phyloP scores from a whole-genome alignment of 2,329 filamentous ascomycete species.

The Exutisphaerella laricina region DNA sequence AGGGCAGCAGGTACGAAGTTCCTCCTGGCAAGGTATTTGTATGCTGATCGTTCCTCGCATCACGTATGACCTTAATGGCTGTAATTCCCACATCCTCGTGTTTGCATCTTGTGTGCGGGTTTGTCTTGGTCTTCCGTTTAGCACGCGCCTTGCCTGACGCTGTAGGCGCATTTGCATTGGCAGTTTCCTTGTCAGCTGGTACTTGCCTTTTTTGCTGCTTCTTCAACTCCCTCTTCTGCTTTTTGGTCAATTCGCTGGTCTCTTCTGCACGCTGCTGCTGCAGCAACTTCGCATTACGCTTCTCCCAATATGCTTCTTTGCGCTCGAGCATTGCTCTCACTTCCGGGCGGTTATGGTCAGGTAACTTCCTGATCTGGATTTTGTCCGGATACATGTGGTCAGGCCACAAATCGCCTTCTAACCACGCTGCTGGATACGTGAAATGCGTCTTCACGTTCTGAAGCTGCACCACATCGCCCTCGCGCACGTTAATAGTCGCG shows the following conservation, averaged over 20 bases:
- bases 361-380: slow-evolving; percentile 44
- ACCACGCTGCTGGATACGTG: slow-evolving; percentile 45
- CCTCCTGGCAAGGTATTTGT: slow-evolving; percentile 37
- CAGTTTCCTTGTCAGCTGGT: not conserved
- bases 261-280: slow-evolving; percentile 11
- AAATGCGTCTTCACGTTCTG: slow-evolving; percentile 67
- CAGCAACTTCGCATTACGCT: slow-evolving; percentile 31
- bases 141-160: not conserved
- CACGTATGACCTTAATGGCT: slow-evolving; percentile 46
- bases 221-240: slow-evolving; percentile 36
- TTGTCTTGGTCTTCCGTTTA: slow-evolving; percentile 12
- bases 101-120: slow-evolving; percentile 36
- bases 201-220: slow-evolving; percentile 37
- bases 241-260: slow-evolving; percentile 8
- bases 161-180: not conserved
- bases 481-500: slow-evolving; percentile 51
- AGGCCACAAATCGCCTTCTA: slow-evolving; percentile 68
- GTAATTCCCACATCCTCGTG: slow-evolving; percentile 39
- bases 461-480: slow-evolving; percentile 60
- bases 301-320: slow-evolving; percentile 54
- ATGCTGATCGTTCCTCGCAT: slow-evolving; percentile 41
- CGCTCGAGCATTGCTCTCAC: slow-evolving; percentile 57
- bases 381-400: slow-evolving; percentile 51
- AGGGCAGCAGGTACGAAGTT: slow-evolving; percentile 23
- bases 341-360: slow-evolving; percentile 35